Evolutionary conservation across 2,329 filamentous ascomycete species (phyloP).

Genomic region (Talaromyces sp.): DNA sequence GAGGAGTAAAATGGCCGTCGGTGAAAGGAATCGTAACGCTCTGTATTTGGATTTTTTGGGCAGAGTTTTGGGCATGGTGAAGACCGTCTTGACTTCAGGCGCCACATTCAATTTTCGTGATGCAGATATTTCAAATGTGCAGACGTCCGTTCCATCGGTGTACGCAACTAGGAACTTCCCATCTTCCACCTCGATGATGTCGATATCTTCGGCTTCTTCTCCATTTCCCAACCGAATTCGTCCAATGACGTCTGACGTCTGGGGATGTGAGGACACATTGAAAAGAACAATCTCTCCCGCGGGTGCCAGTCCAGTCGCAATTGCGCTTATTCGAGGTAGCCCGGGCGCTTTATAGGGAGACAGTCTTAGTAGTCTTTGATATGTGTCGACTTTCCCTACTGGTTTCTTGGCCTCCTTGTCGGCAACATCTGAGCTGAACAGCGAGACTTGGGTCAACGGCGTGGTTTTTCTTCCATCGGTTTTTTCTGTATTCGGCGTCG

Average conservation of each 20-base stretch:
- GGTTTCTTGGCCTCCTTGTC: slow-evolving; percentile 28
- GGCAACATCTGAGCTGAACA: slow-evolving; percentile 46
- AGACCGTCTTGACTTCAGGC: slow-evolving; percentile 34
- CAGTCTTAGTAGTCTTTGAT: slow-evolving; percentile 57
- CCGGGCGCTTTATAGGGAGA: slow-evolving; percentile 54
- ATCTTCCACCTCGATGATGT: slow-evolving; percentile 33
- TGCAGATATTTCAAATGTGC: slow-evolving; percentile 59
- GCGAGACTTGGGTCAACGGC: slow-evolving; percentile 48
- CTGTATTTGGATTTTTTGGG: slow-evolving; percentile 52
- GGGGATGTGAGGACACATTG: slow-evolving; percentile 58
- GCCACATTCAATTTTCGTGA: slow-evolving; percentile 44
- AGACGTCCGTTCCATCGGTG: slow-evolving; percentile 72
- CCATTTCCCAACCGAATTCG: slow-evolving; percentile 50
- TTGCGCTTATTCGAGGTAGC: slow-evolving; percentile 66
- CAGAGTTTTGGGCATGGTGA: slow-evolving; percentile 37
- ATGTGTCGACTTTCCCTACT: slow-evolving; percentile 50
- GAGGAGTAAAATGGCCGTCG: slow-evolving; percentile 53
- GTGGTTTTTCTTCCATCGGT: slow-evolving; percentile 34
- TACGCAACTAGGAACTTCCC: slow-evolving; percentile 68
- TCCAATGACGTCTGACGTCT: slow-evolving; percentile 51
- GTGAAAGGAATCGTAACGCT: slow-evolving; percentile 54
- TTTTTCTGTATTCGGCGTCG: slow-evolving; percentile 22
- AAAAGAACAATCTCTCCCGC: slow-evolving; percentile 78
- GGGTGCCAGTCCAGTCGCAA: slow-evolving; percentile 73
- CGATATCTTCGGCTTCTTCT: slow-evolving; percentile 51